Evolutionary conservation across 805 yeast species (phyloP).

Genomic region (Danielia oregonensis): DNA sequence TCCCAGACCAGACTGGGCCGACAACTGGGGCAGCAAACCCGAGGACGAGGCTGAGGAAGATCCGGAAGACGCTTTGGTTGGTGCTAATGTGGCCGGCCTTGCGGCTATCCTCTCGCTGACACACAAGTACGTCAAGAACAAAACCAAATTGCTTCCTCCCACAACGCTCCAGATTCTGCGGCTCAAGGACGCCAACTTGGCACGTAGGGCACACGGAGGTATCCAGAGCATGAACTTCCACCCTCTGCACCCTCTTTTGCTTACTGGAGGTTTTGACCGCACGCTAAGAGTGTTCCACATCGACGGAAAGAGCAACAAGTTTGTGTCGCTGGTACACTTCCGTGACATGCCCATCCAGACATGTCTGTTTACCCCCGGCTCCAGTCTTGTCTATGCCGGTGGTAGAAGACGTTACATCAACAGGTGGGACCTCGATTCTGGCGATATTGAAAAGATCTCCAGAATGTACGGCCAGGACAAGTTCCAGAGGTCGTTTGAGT

Average conservation of each 20-base stretch:
- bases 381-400: conserved; percentile 65
- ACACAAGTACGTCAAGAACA: conserved; percentile 37
- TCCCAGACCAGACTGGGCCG: conserved; percentile 84
- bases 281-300: conserved; percentile 83
- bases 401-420: conserved; percentile 92
- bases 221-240: conserved; percentile 88
- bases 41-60: conserved; percentile 21
- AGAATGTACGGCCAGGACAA: conserved; percentile 90
- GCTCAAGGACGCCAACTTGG: conserved; percentile 79
- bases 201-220: conserved; percentile 67
- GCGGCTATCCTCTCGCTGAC: conserved; percentile 29
- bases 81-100: conserved; percentile 28
- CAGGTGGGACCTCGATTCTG: conserved; percentile 77
- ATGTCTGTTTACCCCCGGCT: conserved; percentile 55
- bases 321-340: conserved; percentile 79
- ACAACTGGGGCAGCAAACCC: conserved; percentile 25
- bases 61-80: conserved; percentile 17
- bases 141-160: conserved; percentile 62
- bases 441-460: conserved; percentile 76
- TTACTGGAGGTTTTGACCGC: conserved; percentile 92
- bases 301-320: conserved; percentile 78
- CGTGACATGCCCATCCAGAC: conserved; percentile 77
- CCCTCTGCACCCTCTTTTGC: conserved; percentile 71
- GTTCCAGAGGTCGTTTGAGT: conserved; percentile 82
- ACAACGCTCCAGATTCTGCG: conserved; percentile 71